These are phyloP conservation scores for Sicyos edulis DNA, from an alignment of 306 rosid species.

Conservation along the genomic window DNA sequence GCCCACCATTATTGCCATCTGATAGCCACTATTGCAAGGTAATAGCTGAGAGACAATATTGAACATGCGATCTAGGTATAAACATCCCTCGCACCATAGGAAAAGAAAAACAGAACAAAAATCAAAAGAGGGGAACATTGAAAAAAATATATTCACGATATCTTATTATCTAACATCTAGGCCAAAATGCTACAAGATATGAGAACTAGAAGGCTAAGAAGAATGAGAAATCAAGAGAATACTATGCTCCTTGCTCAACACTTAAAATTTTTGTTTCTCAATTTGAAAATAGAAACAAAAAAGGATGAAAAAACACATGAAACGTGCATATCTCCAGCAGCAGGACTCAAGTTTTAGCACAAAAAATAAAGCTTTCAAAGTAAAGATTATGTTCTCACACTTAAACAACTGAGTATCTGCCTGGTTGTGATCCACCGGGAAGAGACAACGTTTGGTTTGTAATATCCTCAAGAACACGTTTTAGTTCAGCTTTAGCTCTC, in stretches of 20 bases:
- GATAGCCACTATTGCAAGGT: slow-evolving; percentile 25
- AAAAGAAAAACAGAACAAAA: slow-evolving; percentile 27
- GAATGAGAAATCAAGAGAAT: slow-evolving; percentile 1
- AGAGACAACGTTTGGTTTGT: slow-evolving; percentile 78
- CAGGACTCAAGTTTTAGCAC: slow-evolving; percentile 4
- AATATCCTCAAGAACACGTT: slow-evolving; percentile 84
- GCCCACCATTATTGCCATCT: slow-evolving; percentile 30
- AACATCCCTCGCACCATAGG: slow-evolving; percentile 40
- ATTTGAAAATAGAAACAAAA: slow-evolving; percentile 1
- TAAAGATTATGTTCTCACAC: slow-evolving; percentile 38
- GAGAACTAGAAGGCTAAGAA: background rate
- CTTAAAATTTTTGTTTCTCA: background rate
- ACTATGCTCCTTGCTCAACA: background rate
- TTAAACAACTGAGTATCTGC: slow-evolving; percentile 82
- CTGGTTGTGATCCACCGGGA: slow-evolving; percentile 86
- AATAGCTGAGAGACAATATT: slow-evolving; percentile 30
- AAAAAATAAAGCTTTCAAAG: slow-evolving; percentile 17
- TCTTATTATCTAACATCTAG: slow-evolving; percentile 14
- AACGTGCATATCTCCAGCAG: slow-evolving; percentile 14
- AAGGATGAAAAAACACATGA: slow-evolving; percentile 11
- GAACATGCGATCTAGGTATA: slow-evolving; percentile 39
- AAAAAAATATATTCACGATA: slow-evolving; percentile 24
- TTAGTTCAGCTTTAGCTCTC: slow-evolving; percentile 81
- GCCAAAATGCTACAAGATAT: slow-evolving; percentile 13
- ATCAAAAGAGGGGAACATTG: slow-evolving; percentile 30